Conservation (phyloP, 192 early-diverging fungal genomes). For the Linnemannia hyalina region DNA sequence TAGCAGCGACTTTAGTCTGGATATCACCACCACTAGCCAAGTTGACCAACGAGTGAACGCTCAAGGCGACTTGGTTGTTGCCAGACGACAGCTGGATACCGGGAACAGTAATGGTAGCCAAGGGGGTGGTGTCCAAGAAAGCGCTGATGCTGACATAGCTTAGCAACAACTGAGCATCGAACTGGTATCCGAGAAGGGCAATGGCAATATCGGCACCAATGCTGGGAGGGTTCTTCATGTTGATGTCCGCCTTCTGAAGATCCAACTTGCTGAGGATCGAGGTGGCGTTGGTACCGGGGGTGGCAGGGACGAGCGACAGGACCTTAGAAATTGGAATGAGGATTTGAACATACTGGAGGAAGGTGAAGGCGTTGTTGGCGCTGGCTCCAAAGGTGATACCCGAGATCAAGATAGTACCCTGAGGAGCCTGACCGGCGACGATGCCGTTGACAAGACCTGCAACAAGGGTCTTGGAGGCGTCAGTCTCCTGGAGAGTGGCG, state of each 20-base stretch:
- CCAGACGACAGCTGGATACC: constrained; percentile 1
- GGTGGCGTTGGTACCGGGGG: constrained; percentile 6
- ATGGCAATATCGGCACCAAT: constrained; percentile 22
- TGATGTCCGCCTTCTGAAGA: constrained; percentile 29
- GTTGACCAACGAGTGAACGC: constrained; percentile 12
- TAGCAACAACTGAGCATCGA: constrained; percentile 14
- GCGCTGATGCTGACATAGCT: constrained; percentile 22
- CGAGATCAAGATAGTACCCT: constrained; percentile 19
- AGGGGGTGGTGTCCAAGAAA: constrained; percentile 10
- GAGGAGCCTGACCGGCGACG: constrained; percentile 22
- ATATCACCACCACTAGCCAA: constrained; percentile 8
- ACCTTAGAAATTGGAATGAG: constrained; percentile 19
- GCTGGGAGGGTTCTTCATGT: constrained; percentile 34
- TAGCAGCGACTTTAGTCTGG: constrained; percentile 9
- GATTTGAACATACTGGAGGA: constrained; percentile 22
- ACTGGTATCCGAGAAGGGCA: constrained; percentile 13
- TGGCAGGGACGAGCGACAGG: constrained; percentile 18
- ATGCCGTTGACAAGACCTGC: constrained; percentile 21
- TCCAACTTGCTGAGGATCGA: constrained; percentile 18
- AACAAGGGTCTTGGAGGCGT: constrained; percentile 22
- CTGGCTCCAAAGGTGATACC: constrained; percentile 23
- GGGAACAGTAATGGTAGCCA: constrained; percentile 13
- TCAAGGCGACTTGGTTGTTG: constrained; percentile 15
- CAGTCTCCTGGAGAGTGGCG: constrained; percentile 5
- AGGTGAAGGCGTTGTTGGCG: constrained; percentile 22